Evolutionary conservation across 225 moss, liverwort and hornwort genomes (phyloP).

Genomic region (Physcomitrium patens): DNA sequence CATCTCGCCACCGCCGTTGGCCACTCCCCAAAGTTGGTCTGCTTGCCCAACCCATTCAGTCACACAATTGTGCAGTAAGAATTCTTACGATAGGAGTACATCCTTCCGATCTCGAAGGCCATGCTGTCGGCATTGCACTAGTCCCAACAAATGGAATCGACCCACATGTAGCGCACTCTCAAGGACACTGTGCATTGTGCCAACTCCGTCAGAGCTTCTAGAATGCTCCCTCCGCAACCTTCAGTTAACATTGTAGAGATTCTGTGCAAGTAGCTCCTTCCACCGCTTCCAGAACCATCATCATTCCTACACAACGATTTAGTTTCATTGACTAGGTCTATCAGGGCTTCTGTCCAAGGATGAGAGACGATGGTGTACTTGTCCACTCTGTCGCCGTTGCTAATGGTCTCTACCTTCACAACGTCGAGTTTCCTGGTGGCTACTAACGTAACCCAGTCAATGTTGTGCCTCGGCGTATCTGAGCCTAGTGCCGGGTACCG

Average conservation of each 20-base stretch:
- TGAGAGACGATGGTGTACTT: constrained; percentile 33
- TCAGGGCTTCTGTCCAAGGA: constrained; percentile 33
- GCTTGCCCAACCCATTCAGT: constrained; percentile 30
- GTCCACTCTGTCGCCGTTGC: constrained; percentile 7
- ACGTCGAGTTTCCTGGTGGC: constrained; percentile 22
- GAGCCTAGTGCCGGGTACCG: constrained; percentile 32
- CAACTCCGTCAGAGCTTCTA: constrained; percentile 32
- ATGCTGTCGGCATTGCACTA: constrained; percentile 26
- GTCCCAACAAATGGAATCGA: constrained; percentile 29
- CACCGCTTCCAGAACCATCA: constrained; percentile 26
- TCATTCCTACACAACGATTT: constrained; percentile 23
- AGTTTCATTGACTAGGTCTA: constrained; percentile 7
- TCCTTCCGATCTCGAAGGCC: constrained; percentile 31
- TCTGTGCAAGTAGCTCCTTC: constrained; percentile 24
- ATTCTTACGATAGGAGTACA: constrained; percentile 35
- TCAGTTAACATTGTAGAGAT: too few relatives aligned
- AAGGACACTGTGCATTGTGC: constrained; percentile 37
- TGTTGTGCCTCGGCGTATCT: constrained; percentile 20
- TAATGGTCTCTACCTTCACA: constrained; percentile 29
- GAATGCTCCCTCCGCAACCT: constrained; percentile 20
- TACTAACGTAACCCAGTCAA: constrained; percentile 31
- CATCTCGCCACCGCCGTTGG: constrained; percentile 34
- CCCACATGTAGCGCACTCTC: constrained; percentile 37
- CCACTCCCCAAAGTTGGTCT: constrained; percentile 32
- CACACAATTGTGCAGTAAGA: constrained; percentile 33